phyloP scores from a whole-genome alignment of 2,329 filamentous ascomycete species.

The Verticillium zaregamsianum region DNA sequence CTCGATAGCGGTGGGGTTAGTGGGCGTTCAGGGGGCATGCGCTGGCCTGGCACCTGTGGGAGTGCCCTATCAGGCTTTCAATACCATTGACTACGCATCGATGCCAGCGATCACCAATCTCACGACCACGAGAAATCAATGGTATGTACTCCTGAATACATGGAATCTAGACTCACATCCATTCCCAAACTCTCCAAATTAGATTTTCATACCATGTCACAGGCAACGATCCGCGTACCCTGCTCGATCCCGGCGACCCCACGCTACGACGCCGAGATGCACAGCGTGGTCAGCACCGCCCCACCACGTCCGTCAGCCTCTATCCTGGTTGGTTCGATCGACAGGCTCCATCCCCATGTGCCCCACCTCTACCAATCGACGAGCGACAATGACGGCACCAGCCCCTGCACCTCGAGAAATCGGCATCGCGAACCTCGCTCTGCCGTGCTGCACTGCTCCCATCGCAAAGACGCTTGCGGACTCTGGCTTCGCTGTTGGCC shows the following conservation, averaged over 20 bases:
- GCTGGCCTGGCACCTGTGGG: not conserved
- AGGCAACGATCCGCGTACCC: too few species aligned
- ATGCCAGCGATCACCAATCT: too few species aligned
- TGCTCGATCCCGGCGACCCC: too few species aligned
- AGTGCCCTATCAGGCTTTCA: too few species aligned
- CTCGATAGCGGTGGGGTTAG: not conserved
- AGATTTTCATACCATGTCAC: too few species aligned
- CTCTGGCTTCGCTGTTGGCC: not conserved
- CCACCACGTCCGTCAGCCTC: not conserved
- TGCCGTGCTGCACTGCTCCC: too few species aligned
- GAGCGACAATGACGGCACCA: not conserved
- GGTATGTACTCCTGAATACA: too few species aligned
- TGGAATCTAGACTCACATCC: too few species aligned
- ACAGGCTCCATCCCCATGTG: not conserved
- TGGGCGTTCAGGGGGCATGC: not conserved
- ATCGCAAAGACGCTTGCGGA: not conserved
- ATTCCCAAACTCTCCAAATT: too few species aligned
- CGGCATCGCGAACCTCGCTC: not conserved
- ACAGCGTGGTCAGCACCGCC: not conserved
- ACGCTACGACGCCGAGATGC: not conserved
- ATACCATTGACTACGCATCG: not conserved
- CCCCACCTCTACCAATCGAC: not conserved
- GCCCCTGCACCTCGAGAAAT: not conserved
- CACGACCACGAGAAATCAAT: too few species aligned
- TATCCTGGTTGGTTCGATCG: not conserved